A percentile compares a stretch with the other conserved stretches of the same genome.
Evolutionary conservation across 345 rosid genomes (phyloP).

Genomic region (Hibiscus syriacus): DNA sequence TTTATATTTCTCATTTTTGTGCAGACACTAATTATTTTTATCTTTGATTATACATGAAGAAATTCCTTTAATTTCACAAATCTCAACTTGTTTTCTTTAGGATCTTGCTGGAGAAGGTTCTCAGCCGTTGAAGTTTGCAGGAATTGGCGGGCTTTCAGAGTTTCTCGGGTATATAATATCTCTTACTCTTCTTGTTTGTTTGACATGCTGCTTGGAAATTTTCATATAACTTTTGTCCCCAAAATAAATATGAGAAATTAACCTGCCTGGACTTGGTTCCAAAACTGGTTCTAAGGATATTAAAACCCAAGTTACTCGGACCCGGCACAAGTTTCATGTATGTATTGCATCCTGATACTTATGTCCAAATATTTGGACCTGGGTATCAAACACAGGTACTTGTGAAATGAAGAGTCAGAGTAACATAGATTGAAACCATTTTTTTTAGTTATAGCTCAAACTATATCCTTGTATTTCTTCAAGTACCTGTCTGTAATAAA

Average conservation of each 20-base stretch:
- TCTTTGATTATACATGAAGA: neutral
- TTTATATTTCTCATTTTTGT: constrained; percentile 3
- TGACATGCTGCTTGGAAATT: neutral
- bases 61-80: constrained; percentile 3
- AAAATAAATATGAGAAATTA: neutral
- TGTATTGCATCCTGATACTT: neutral
- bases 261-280: neutral
- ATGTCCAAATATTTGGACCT: neutral
- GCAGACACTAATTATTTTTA: neutral
- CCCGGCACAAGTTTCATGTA: neutral
- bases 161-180: constrained; percentile 59
- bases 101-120: constrained; percentile 80
- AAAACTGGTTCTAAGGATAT: neutral
- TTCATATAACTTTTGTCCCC: neutral
- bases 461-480: neutral
- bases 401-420: neutral
- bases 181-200: neutral
- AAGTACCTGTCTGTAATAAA: too few species aligned
- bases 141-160: constrained; percentile 83
- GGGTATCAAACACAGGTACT: neutral
- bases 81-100: constrained; percentile 27
- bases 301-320: neutral
- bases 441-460: neutral
- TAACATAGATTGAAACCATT: neutral
- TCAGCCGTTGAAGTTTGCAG: constrained; percentile 73